These are phyloP conservation scores for Seminavis robusta DNA, from an alignment of 108 stramenopile species.

Conservation along the genomic window DNA sequence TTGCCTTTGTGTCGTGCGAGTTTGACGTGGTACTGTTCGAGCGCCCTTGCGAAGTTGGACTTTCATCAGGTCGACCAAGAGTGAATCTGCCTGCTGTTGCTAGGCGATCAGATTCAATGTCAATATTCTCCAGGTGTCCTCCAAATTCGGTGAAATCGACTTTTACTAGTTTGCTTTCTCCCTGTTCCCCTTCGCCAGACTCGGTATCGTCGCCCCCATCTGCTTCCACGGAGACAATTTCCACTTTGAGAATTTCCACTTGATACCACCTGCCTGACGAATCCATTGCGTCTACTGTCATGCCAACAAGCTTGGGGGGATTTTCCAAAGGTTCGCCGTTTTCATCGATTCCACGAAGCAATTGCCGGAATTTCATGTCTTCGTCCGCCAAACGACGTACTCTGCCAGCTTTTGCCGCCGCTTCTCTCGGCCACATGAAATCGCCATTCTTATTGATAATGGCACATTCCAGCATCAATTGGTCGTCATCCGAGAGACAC, in stretches of 20 bases:
- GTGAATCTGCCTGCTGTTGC: constrained; percentile 81
- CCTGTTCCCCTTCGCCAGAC: constrained; percentile 12
- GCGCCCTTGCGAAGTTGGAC: constrained; percentile 2
- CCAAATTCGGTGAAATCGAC: constrained; percentile 72
- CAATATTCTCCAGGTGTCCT: constrained; percentile 81
- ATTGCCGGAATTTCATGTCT: constrained; percentile 56
- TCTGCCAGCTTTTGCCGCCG: constrained; percentile 81
- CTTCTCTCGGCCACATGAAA: constrained; percentile 82
- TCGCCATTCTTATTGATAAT: constrained; percentile 52
- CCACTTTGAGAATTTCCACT: constrained; percentile 56
- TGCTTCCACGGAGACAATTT: constrained; percentile 32
- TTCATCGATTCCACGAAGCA: constrained; percentile 59
- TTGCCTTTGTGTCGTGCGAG: constrained; percentile 38
- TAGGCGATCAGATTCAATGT: constrained; percentile 76
- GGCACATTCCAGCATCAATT: constrained; percentile 77
- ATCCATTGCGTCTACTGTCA: constrained; percentile 82
- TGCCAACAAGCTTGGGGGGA: constrained; percentile 38
- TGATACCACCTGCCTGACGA: constrained; percentile 77
- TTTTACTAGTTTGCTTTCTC: constrained; percentile 48
- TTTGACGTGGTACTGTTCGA: constrained; percentile 20
- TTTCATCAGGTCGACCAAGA: constrained; percentile 26
- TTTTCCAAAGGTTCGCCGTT: constrained; percentile 42
- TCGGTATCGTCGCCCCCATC: constrained; percentile 39
- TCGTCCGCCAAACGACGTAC: constrained; percentile 63
- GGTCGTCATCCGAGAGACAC: constrained; percentile 61